Base-by-base conservation (phyloP, 768 basidiomycete genomes). In the Termitomyces eurrhizus region DNA sequence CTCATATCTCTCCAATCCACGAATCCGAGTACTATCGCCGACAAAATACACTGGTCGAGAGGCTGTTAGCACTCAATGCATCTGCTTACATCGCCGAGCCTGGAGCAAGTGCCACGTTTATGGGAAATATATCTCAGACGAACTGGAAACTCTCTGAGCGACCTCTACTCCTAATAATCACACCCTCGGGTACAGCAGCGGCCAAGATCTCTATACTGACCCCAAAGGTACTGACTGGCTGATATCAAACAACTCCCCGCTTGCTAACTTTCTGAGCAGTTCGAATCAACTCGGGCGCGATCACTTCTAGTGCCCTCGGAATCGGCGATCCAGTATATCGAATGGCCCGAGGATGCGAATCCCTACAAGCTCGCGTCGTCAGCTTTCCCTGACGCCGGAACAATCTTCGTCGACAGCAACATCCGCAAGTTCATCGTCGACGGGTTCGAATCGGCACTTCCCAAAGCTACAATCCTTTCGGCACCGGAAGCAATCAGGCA, bases 21-120 rank as follows among this genome's bases (percentile, higher is more conserved):
- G 51, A 69, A 2, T 60, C 68, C 11, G 83, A 86, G 56, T 84
- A 82, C 65, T 68, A 76, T 26, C 69, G 69, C 35, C 80, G 88
- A n/a, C 90, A 89, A 65, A 75, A 66, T 6, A 62, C 70, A 9
- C 77, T 91, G 33, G 86, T 86, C 1, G 73, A 74, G 14, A 73
- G 69, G 0, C 78, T 91, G 18, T 69, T 75, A 57, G 61, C 70
- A 6, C 75, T 84, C 32, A 80, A 83, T 35, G 87, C 82, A 0
- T 78, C 83, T 7, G 87, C 88, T 16, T 94, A 90, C 69, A 82
- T 95, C 37, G 83, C 88, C 7, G 92, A 95, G 69, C 91, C 93
- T 29, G 85, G 89, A 0, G 83, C 90, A 14, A 89, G 78, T 59
- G 84, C 87, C 0, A 73, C 78, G 3, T 95, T 84, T 77, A 93